Base-by-base conservation (phyloP, 495 filamentous ascomycete genomes). In the Cetradonia linearis region DNA sequence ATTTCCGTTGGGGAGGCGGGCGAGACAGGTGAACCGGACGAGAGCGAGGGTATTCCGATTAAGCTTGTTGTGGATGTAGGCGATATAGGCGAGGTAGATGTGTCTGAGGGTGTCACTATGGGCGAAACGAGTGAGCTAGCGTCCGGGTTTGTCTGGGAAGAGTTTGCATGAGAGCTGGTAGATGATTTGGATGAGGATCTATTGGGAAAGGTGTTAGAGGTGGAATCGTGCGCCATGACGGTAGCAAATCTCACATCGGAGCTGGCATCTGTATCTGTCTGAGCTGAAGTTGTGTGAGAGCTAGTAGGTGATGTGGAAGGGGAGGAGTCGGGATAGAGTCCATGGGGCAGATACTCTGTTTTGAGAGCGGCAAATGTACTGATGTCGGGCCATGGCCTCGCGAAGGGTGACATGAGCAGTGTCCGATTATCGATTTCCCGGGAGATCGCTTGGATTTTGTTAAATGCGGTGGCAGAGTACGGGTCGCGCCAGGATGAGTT, bases 371-470 rank as follows among this genome's bases (percentile, higher is more conserved):
- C 20, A 25, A 37, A 25, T 56, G 23, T 10, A 56, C 23, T 38
- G 11, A 38, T 23, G 13, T 33, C n/a, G 18, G 40, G 40, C 40
- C 40, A 44, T 5, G 28, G 9, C n/a, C 54, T 14, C 8, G 7
- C 6, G 5, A 11, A 37, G 10, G 5, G 34, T 8, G 33, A 25
- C n/a, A 34, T 20, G 33, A 18, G 13, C 27, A 5, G 23, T 42
- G 18, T 9, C 23, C 34, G 59, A 30, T 33, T 61, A 6, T 44
- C 50, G 16, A 61, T 54, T n/a, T 56, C 50, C n/a, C 36, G 25
- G 7, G 49, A 50, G 28, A 61, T 30, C 6, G 59, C 59, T 16
- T 55, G 50, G 6, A 61, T 38, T 13, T 55, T 61, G 50, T 61
- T 11, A 1, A 61, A 38, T 44, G 49, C 28, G 1, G 50, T 25